Evolutionary conservation across 805 yeast species (phyloP), one percentile per base, ranked within the genome.

Genomic region (Candida morakotiae): DNA sequence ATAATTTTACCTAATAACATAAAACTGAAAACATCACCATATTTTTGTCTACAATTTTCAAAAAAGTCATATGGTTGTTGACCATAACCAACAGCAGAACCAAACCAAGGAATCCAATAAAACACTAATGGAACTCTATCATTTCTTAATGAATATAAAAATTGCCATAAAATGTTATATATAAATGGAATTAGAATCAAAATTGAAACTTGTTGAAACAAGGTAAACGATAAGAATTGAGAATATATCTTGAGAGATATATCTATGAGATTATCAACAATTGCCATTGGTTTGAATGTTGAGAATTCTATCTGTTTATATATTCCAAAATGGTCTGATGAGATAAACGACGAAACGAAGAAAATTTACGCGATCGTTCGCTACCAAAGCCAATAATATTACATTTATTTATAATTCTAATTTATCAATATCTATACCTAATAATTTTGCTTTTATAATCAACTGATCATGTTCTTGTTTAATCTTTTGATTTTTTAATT

Each of bases 81-180:
- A 52, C 98, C 98, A 55, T 87, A 93, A 5, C 75, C 65, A 29
- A 85, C 76, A 27, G 97, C 94, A 25, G 93, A 82, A 32, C 98
- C 98, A 31, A 91, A 69, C 95, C 97, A 88, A 21, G 98, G 98
- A 43, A 93, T 70, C 83, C 88, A 82, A 67, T 93, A 81, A 54
- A 85, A 87, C 2, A 87, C 98, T 47, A 91, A 56, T 3, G 98
- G 98, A 9, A 79, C 95, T 39, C 95, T 71, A 62, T 87, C 95
- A 39, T 67, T 79, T 62, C 91, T 73, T 35, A 83, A 58, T n/a
- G 86, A 78, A 58, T 81, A 81, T 10, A 75, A 51, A 2, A 81
- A 61, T 60, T 84, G 93, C 81, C 81, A 83, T 17, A 71, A 50
- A 23, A 82, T 53, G 47, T 78, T 76, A 62, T 81, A 82, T 20